Evolutionary conservation across 2,329 filamentous ascomycete species (phyloP), one percentile per base, ranked within the genome.

Genomic region (Talaromyces sp.): DNA sequence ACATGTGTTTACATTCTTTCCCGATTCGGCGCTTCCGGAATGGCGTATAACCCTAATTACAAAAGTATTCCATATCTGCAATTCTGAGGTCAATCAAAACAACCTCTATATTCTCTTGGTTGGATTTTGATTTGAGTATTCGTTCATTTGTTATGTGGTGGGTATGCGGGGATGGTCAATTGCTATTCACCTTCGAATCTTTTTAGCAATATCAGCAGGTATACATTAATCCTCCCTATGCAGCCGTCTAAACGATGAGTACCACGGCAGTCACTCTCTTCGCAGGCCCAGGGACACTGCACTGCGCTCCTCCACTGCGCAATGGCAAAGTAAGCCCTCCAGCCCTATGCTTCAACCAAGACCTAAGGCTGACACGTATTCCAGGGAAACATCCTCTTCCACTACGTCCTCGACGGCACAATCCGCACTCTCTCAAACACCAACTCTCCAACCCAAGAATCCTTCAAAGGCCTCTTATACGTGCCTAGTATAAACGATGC

Each of bases 401-500:
- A 69, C 47, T 76, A 78, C 65, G 73, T 75, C 25, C 68, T 80
- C 3, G 74, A 78, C 40, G 75, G 74, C 65, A 90, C 91, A 71
- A 85, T 97, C 61, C 91, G 89, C 53, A 96, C 92, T 0, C 82
- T 97, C 15, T 91, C 91, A 2, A 87, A 85, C 36, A 90, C 87
- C 67, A 88, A 87, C 74, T 83, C 86, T 61, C 82, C 85, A 36
- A 76, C 82, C 45, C 86, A 89, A 69, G 85, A 85, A 63, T 81
- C 86, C 63, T 87, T 95, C 40, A 85, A 87, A 69, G 94, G 94
- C 67, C 85, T 97, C 17, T 84, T 98, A 65, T 98, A 95, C 76
- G 90, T 96, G 1, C 95, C 94, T 4, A 86, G 89, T 67, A 83
- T 97, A 47, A 75, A 78, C 5, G 84, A 89, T 68, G 78, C 53